Evolutionary conservation across 139 green algal species (phyloP), one percentile per base, ranked within the genome.

Genomic region (Eudorina sp.): DNA sequence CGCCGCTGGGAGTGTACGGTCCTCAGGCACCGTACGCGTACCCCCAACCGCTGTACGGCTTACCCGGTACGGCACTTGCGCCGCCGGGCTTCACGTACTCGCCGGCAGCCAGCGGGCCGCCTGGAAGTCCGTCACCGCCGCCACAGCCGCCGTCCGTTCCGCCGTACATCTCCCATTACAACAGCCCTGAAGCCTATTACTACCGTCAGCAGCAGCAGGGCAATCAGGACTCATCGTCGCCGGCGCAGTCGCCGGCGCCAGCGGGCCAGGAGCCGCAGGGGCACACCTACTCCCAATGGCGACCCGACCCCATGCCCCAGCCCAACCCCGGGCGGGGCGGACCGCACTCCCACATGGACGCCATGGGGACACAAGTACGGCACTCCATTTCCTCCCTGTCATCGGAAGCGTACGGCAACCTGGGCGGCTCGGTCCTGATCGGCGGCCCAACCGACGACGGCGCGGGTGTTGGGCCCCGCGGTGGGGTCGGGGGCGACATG

Each of bases 311-410:
- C 21, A 16, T 43, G 4, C 43, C 66, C 2, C 60, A n/a, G 13
- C 60, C 60, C 25, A 19, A 70, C 60, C 29, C 69, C 25, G 40
- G 21, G 7, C 36, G 36, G 34, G 34, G 62, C 31, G 19, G 62
- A 29, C 62, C 62, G 55, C 23, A 25, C 55, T 25, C 23, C 23
- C 23, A 66, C 29, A 29, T 72, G 3, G 62, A 72, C 62, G 4
- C 62, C 6, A 19, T 72, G 19, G 62, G 21, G 36, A 16, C 27
- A 25, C n/a, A 72, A 18, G 31, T 53, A 23, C 70, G 70, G 7
- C 31, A 79, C 38, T 79, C 70, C 40, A 53, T 79, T 18, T 79
- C 70, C 38, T 79, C 70, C 25, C 70, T 79, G 4, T 79, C 70
- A 40, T 79, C 70, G 1, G 70, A 79, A 36, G 40, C 70, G 9